These are phyloP conservation scores for Boeremia exigua DNA, from an alignment of 2,329 filamentous ascomycete species.

Conservation along the genomic window DNA sequence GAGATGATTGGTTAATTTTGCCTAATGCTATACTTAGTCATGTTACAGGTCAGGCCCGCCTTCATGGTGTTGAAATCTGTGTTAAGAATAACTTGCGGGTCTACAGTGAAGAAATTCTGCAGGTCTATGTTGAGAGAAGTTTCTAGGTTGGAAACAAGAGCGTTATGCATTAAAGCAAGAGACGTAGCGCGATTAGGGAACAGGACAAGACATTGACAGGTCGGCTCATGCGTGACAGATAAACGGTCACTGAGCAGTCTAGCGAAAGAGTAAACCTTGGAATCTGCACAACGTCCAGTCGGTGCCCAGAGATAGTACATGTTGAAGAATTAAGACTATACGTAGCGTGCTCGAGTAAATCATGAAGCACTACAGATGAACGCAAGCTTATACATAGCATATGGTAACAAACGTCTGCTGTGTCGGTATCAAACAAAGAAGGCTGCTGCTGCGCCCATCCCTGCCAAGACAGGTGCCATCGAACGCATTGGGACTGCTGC, in stretches of 20 bases:
- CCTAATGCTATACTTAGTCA: too few relatives aligned
- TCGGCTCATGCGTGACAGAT: not conserved
- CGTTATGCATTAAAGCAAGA: not conserved
- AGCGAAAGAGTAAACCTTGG: not conserved
- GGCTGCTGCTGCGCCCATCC: constrained; percentile 37
- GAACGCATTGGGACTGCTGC: constrained; percentile 29
- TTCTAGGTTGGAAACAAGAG: not conserved
- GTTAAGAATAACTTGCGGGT: too few relatives aligned
- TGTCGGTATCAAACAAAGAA: constrained; percentile 27
- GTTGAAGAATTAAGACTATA: too few relatives aligned
- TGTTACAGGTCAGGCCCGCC: too few relatives aligned
- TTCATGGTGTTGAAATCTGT: too few relatives aligned
- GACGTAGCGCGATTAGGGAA: not conserved
- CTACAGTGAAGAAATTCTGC: too few relatives aligned
- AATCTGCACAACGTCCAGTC: not conserved
- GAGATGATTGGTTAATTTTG: too few relatives aligned
- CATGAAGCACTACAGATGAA: too few relatives aligned
- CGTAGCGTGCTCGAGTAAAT: too few relatives aligned
- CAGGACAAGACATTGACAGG: constrained; percentile 2
- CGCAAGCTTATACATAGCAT: not conserved
- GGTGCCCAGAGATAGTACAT: too few relatives aligned
- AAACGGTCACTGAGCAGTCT: not conserved
- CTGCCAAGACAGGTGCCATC: constrained; percentile 32
- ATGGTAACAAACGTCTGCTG: not conserved
- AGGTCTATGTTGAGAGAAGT: not conserved